Evolutionary conservation across 2,329 filamentous ascomycete species (phyloP).

Genomic region (Pseudomassariella vexata): DNA sequence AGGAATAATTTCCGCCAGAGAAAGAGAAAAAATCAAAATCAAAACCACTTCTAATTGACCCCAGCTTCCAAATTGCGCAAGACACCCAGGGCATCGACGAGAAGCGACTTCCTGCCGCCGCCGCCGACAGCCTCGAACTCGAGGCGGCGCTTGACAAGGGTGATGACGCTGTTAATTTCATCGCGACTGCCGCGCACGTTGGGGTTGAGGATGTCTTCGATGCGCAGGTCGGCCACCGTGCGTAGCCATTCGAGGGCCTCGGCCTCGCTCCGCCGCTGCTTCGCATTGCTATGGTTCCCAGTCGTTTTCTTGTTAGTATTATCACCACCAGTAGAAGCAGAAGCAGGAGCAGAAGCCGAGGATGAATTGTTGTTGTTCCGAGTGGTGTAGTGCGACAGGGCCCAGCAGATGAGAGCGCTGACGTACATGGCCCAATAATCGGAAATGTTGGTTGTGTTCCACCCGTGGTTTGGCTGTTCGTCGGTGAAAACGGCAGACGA

Average conservation of each 20-base stretch:
- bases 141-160: constrained; percentile 39
- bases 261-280: constrained; percentile 30
- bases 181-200: constrained; percentile 26
- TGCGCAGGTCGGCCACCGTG: constrained; percentile 32
- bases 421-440: constrained; percentile 76
- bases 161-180: constrained; percentile 41
- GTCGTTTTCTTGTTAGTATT: constrained; percentile 14
- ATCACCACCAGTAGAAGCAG: constrained; percentile 12
- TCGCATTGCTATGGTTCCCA: constrained; percentile 9
- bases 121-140: constrained; percentile 40
- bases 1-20: too few relatives aligned
- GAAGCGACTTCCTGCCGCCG: constrained; percentile 40
- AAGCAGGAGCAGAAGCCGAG: too few relatives aligned
- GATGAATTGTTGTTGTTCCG: constrained; percentile 1
- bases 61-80: constrained; percentile 45
- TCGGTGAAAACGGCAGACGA: too few relatives aligned
- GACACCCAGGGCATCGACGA: constrained; percentile 47
- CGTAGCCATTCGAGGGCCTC: constrained; percentile 26
- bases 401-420: constrained; percentile 55
- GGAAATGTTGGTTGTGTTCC: constrained; percentile 61
- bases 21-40: constrained; percentile 2
- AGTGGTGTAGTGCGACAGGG: constrained; percentile 34
- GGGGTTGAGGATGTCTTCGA: constrained; percentile 28
- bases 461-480: too few relatives aligned
- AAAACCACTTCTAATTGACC: constrained; percentile 36